Base-by-base conservation (phyloP, 257 asterid genomes). In the Gentiana straminea region DNA sequence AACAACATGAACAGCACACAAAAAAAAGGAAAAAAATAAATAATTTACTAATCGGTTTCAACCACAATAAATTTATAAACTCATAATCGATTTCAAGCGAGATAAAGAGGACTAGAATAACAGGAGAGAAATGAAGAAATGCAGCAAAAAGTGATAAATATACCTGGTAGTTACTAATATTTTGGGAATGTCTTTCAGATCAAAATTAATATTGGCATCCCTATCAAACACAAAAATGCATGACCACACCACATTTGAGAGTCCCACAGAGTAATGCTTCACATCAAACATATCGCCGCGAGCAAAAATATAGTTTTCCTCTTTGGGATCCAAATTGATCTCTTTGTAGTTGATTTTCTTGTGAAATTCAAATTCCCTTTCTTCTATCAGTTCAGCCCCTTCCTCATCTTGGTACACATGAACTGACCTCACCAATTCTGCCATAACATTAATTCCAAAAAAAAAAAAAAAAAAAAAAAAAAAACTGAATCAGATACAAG, bases 391-490 rank as follows among this genome's bases (percentile, higher is more conserved):
- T 35, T 70, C 74, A 35, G 46, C 48, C 55, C 63, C 69, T 54
- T 51, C 71, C 8, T 24, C 63, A 7, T 12, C 3, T 58, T 49
- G 64, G 46, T 67, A 64, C 8, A 70, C 67, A 64, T 67, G 73
- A 34, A 75, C 62, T 10, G 57, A 50, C 51, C 80, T 64, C 48
- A 70, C 2, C 67, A 70, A 52, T 58, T 57, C 80, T 75, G 69
- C 35, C 10, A 35, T 10, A n/a, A 57, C 10, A 37, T 4, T 4
- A 13, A 3, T 24, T 4, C 7, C 39, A 7, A 13, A 34, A 49
- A 41, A 59, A 0, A 41, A 5, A 5, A 41, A 41, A 41, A 4
- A 3, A 3, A 3, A 3, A 38, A 38, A 38, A 38, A 38, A 39
- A 39, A 39, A 39, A 39, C 46, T 41, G 7, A 41, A 41, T 41